Evolutionary conservation across 257 asterid species (phyloP).

Genomic region (Salvia rosmarinus): DNA sequence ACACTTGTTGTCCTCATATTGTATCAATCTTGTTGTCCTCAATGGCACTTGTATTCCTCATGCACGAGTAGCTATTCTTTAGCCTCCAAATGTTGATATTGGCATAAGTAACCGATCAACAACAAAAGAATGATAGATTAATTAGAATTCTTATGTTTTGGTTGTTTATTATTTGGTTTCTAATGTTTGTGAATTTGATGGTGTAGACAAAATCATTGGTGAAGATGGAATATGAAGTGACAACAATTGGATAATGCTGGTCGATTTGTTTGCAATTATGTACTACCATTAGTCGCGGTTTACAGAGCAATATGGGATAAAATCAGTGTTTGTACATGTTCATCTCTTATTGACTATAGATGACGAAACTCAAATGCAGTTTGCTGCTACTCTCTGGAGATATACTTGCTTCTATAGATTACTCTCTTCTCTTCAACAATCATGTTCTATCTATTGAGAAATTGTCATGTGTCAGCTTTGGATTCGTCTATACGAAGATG

Average conservation of each 20-base stretch:
- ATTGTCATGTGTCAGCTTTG: slow-evolving; percentile 29
- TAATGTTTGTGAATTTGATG: neutral
- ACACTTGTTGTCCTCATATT: too few relatives aligned
- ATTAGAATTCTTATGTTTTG: neutral
- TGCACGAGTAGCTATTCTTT: too few relatives aligned
- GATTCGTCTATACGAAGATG: slow-evolving; percentile 36
- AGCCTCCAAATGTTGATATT: neutral
- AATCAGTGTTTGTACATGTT: slow-evolving; percentile 88
- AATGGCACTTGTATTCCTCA: neutral
- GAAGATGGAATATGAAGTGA: slow-evolving; percentile 86
- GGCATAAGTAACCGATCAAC: neutral
- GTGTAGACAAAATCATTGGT: slow-evolving; percentile 65
- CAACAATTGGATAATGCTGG: slow-evolving; percentile 86
- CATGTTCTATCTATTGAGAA: neutral
- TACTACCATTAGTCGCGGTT: slow-evolving; percentile 88
- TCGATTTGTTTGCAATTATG: slow-evolving; percentile 92
- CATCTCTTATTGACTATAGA: slow-evolving; percentile 89
- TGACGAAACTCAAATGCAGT: slow-evolving; percentile 94
- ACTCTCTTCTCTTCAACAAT: slow-evolving; percentile 27
- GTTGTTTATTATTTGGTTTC: neutral
- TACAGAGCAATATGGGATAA: slow-evolving; percentile 78
- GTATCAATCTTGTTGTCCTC: neutral
- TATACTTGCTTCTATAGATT: slow-evolving; percentile 61
- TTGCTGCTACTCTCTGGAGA: slow-evolving; percentile 79
- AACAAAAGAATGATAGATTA: neutral